Conservation (phyloP, 2,329 filamentous ascomycete species). For the Cladosporium sphaerospermum region DNA sequence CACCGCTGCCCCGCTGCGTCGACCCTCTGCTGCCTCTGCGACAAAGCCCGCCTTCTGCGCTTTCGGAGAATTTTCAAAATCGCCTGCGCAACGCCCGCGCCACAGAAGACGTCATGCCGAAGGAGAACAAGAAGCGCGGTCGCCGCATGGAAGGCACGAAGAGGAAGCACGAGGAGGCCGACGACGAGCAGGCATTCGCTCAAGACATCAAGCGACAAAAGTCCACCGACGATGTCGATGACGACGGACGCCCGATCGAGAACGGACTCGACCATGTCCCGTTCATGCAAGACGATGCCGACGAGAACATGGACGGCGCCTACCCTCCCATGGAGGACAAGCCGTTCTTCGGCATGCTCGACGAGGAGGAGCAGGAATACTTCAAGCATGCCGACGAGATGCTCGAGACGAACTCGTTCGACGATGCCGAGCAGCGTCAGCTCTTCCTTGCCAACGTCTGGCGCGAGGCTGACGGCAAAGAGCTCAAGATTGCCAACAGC, state of each 20-base stretch:
- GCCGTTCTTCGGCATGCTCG: constrained; percentile 88
- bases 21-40: neutral
- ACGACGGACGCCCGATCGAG: constrained; percentile 19
- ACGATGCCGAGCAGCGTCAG: constrained; percentile 55
- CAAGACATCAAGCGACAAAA: constrained; percentile 34
- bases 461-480: constrained; percentile 80
- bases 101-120: constrained; percentile 44
- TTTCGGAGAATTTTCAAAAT: constrained; percentile 12
- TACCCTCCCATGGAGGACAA: constrained; percentile 46
- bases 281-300: constrained; percentile 14
- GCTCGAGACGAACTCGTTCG: constrained; percentile 84
- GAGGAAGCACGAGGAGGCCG: constrained; percentile 42
- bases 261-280: constrained; percentile 15
- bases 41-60: neutral
- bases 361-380: constrained; percentile 90
- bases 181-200: constrained; percentile 34
- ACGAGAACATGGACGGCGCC: constrained; percentile 22
- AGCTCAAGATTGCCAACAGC: constrained; percentile 91
- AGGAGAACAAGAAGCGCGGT: constrained; percentile 53
- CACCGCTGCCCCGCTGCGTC: neutral
- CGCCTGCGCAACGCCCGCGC: neutral
- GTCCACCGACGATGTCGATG: constrained; percentile 29
- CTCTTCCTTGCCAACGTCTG: constrained; percentile 70
- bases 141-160: constrained; percentile 50
- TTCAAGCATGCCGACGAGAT: constrained; percentile 85